phyloP scores from a whole-genome alignment of 148 eudicot genomes.

The Rhododendron williamsianum region DNA sequence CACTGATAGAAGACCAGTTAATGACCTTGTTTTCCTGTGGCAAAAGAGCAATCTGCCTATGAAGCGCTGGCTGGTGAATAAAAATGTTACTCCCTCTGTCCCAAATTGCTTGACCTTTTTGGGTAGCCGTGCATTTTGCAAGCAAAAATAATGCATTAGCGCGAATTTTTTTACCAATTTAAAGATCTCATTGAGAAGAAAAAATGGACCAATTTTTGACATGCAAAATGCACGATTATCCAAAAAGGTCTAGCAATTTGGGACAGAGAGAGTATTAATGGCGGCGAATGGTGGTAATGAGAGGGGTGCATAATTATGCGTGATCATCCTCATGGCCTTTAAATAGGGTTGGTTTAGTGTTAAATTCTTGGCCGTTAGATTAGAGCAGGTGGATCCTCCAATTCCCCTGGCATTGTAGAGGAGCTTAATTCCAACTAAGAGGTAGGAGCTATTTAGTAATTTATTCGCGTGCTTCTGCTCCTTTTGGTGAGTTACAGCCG shows the following conservation, averaged over 20 bases:
- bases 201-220: too few relatives aligned
- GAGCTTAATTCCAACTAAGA: background rate
- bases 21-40: background rate
- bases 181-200: too few relatives aligned
- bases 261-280: background rate
- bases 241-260: background rate
- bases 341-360: background rate
- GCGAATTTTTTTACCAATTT: too few relatives aligned
- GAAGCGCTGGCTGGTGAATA: background rate
- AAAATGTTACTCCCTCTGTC: too few relatives aligned
- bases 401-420: background rate
- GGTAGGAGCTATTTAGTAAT: background rate
- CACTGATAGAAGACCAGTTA: background rate
- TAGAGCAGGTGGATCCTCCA: background rate
- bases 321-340: too few relatives aligned
- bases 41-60: too few relatives aligned
- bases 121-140: too few relatives aligned
- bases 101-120: too few relatives aligned
- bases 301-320: background rate
- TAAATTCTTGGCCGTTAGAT: background rate
- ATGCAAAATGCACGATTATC: too few relatives aligned
- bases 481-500: background rate
- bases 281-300: background rate
- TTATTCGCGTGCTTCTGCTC: background rate
- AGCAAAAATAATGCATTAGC: too few relatives aligned